A percentile compares a stretch with the other conserved stretches of the same genome.
phyloP scores from a whole-genome alignment of 2,329 filamentous ascomycete species.

The Rhynchosporium secalis region DNA sequence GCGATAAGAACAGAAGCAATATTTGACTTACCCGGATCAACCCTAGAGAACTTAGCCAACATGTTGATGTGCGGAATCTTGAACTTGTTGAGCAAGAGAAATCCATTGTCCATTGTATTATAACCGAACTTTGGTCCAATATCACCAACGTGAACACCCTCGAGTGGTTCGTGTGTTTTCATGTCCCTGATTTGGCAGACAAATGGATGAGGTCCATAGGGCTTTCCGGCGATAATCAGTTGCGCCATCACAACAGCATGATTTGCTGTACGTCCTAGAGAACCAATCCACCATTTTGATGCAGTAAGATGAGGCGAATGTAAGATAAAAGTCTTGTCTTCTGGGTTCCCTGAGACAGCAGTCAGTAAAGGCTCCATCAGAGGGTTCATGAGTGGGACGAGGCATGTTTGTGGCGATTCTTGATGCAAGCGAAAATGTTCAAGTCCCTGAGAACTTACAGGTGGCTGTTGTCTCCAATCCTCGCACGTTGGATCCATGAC shows the following conservation, averaged over 20 bases:
- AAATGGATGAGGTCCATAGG: conserved; percentile 74
- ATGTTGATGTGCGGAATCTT: conserved; percentile 75
- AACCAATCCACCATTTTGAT: conserved; percentile 85
- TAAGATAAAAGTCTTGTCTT: conserved; percentile 73
- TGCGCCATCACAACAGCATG: conserved; percentile 80
- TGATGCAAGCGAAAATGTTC: too few species aligned
- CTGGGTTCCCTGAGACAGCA: conserved; percentile 49
- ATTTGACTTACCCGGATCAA: conserved; percentile 51
- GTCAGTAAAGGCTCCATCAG: too few species aligned
- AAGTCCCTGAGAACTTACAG: conserved; percentile 43
- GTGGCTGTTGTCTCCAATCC: conserved; percentile 52
- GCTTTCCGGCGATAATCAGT: conserved; percentile 66
- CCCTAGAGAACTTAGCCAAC: conserved; percentile 68
- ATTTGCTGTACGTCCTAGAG: conserved; percentile 73
- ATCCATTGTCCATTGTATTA: conserved; percentile 74
- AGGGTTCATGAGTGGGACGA: too few species aligned
- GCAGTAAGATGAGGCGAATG: conserved; percentile 73
- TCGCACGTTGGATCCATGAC: conserved; percentile 75
- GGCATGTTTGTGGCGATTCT: too few species aligned
- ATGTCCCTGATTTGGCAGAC: conserved; percentile 72
- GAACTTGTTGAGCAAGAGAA: conserved; percentile 73
- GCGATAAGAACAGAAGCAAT: too few species aligned
- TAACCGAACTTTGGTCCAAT: conserved; percentile 81
- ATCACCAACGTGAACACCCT: conserved; percentile 73
- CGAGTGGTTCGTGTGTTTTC: conserved; percentile 67